phyloP scores from a whole-genome alignment of 2,329 filamentous ascomycete genomes.

The Phaeomoniella chlamydospora region DNA sequence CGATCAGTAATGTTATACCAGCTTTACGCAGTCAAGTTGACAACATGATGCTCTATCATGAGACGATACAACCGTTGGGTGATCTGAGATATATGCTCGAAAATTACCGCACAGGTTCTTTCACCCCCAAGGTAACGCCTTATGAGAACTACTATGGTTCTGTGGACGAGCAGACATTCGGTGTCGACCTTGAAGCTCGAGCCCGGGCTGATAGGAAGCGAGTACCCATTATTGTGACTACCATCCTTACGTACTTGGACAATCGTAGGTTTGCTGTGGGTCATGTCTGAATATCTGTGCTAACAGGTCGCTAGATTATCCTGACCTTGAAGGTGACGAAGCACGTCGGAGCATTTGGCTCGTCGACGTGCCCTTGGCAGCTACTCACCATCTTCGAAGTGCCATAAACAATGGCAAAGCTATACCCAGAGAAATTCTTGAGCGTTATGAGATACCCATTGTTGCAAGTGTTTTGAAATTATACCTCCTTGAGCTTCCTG shows the following conservation, averaged over 20 bases:
- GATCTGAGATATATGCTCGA: conserved; percentile 90
- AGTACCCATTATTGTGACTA: conserved; percentile 82
- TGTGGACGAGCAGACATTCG: conserved; percentile 94
- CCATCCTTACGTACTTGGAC: conserved; percentile 86
- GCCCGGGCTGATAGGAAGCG: conserved; percentile 90
- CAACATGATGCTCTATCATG: conserved; percentile 98
- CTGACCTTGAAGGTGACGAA: conserved; percentile 92
- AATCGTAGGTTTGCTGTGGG: conserved; percentile 38
- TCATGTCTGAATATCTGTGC: conserved; percentile 9
- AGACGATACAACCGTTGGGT: conserved; percentile 86
- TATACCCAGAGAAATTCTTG: conserved; percentile 60
- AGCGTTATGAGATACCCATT: conserved; percentile 85
- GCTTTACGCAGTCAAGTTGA: conserved; percentile 91
- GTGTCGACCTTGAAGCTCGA: conserved; percentile 90
- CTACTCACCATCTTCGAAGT: conserved; percentile 71
- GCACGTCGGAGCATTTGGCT: conserved; percentile 87
- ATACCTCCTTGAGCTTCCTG: conserved; percentile 86
- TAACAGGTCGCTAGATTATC: conserved; percentile 45
- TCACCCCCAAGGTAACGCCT: conserved; percentile 74
- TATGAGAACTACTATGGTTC: conserved; percentile 99
- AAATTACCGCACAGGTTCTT: conserved; percentile 90
- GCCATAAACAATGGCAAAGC: conserved; percentile 77
- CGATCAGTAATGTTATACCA: conserved; percentile 94
- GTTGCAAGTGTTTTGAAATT: conserved; percentile 86
- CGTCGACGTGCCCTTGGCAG: conserved; percentile 71